Conservation (phyloP, 1,284 basidiomycete genomes). For the Cutaneotrichosporon sp. region DNA sequence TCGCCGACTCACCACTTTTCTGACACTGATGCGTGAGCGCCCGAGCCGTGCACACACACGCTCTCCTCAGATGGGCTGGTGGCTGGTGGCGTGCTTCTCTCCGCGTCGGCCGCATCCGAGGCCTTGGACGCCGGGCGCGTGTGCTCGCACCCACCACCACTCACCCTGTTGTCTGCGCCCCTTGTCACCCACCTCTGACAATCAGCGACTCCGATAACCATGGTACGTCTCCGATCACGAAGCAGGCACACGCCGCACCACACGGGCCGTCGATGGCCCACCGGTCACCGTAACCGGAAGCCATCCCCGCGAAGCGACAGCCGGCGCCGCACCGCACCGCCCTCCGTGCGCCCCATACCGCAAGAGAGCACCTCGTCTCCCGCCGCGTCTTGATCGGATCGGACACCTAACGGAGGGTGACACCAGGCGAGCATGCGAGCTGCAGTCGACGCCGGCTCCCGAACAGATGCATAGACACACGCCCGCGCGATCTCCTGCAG, state of each 20-base stretch:
- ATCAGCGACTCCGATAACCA: background rate
- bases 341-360: conserved; percentile 1
- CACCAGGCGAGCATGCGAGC: too few species aligned
- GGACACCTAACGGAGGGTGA: background rate
- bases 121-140: background rate
- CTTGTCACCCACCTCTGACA: background rate
- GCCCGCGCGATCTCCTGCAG: background rate
- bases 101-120: background rate
- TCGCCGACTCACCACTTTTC: background rate
- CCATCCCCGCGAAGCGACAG: background rate
- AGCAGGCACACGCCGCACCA: background rate
- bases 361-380: background rate
- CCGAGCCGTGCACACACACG: too few species aligned
- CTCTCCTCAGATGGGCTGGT: background rate
- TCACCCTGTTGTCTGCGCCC: background rate
- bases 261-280: background rate
- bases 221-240: background rate
- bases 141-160: background rate
- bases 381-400: background rate
- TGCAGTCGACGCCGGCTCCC: background rate
- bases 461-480: background rate
- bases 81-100: background rate
- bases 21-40: background rate
- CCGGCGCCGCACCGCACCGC: background rate
- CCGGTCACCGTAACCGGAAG: too few species aligned